phyloP scores from a whole-genome alignment of 129 eudicot genomes.

The Flaveria robusta region DNA sequence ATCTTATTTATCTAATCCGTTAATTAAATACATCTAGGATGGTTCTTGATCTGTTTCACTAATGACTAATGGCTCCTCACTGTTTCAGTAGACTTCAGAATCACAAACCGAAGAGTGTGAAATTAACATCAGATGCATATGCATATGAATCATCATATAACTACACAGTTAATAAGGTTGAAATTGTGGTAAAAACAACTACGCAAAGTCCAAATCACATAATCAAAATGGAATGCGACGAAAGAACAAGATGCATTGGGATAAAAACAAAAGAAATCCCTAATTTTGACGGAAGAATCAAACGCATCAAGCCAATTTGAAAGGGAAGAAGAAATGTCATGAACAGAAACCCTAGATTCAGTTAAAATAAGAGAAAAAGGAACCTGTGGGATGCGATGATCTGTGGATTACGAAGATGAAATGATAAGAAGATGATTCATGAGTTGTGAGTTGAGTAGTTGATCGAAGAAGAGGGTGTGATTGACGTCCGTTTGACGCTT shows the following conservation, averaged over 20 bases:
- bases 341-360: conserved; percentile 30
- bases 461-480: conserved; percentile 25
- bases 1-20: background rate
- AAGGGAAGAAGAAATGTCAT: conserved; percentile 15
- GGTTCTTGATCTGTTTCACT: conserved; percentile 1
- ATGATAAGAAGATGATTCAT: background rate
- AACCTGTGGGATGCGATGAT: conserved; percentile 30
- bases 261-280: background rate
- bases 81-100: background rate
- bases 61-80: background rate
- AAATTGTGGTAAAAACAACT: background rate
- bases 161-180: background rate
- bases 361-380: conserved; percentile 11
- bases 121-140: conserved; percentile 4
- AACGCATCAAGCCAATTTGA: background rate
- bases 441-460: conserved; percentile 25
- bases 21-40: background rate
- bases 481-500: conserved; percentile 28
- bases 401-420: background rate
- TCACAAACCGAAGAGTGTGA: background rate
- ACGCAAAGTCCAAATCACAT: background rate
- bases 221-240: background rate
- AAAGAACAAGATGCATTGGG: conserved; percentile 5
- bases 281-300: background rate
- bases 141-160: conserved; percentile 14